These are phyloP conservation scores for Cinchona pubescens DNA, from an alignment of 257 asterid species.

Conservation along the genomic window DNA sequence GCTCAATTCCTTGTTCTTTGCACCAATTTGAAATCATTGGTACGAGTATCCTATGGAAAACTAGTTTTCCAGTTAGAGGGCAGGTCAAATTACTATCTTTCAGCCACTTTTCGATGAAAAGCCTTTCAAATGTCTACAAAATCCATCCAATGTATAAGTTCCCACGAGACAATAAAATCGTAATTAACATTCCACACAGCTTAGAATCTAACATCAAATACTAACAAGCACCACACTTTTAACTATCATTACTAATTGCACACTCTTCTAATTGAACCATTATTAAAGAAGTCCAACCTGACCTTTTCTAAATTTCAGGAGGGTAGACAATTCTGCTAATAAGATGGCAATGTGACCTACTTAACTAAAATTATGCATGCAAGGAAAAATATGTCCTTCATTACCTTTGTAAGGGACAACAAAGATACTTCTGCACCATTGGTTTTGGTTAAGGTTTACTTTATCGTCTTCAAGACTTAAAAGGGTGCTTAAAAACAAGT, in stretches of 20 bases:
- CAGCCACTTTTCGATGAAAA: constrained; percentile 45
- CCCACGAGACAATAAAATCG: not conserved
- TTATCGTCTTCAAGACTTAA: not conserved
- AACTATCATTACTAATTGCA: not conserved
- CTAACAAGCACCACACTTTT: not conserved
- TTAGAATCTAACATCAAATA: not conserved
- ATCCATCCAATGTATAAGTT: not conserved
- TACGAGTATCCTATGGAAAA: constrained; percentile 38
- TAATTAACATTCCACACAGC: not conserved
- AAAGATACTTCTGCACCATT: constrained; percentile 1
- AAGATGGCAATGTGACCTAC: constrained; percentile 5
- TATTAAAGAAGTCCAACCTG: not conserved
- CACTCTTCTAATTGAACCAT: not conserved
- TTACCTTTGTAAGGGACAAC: not conserved
- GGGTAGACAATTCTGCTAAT: not conserved
- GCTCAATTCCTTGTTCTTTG: constrained; percentile 16
- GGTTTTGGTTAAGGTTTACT: constrained; percentile 3
- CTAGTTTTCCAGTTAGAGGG: constrained; percentile 36
- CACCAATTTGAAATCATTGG: constrained; percentile 46
- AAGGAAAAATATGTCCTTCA: not conserved
- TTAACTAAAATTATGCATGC: not conserved
- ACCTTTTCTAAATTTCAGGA: not conserved
- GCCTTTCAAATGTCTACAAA: constrained; percentile 51
- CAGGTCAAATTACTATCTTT: constrained; percentile 41
- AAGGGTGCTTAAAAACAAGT: not conserved